A percentile compares a stretch with the other conserved stretches of the same genome.
Conservation (phyloP, 768 basidiomycete species). For the Lentinula aciculospora region DNA sequence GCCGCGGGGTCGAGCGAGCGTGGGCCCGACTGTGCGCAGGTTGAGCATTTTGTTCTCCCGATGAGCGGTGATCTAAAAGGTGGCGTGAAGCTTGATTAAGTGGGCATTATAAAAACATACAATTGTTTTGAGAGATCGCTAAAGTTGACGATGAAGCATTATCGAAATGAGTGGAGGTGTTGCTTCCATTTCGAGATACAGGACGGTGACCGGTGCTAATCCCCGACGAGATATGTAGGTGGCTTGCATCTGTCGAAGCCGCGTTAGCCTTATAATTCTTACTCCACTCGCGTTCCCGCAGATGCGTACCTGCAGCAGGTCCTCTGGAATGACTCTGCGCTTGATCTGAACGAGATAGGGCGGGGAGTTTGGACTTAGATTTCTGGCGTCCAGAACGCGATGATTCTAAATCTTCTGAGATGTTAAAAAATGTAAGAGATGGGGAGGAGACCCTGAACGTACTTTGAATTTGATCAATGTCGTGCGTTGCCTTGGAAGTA, state of each 20-base stretch:
- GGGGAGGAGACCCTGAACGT: background rate
- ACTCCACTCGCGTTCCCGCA: conserved; percentile 42
- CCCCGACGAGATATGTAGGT: conserved; percentile 13
- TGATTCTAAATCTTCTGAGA: background rate
- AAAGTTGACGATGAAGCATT: conserved; percentile 37
- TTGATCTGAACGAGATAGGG: background rate
- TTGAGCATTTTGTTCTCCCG: conserved; percentile 35
- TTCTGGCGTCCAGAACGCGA: background rate
- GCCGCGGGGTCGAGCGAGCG: conserved; percentile 21
- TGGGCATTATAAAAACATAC: conserved; percentile 27
- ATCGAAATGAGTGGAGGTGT: conserved; percentile 22
- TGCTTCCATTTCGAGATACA: background rate
- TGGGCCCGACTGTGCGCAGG: conserved; percentile 56
- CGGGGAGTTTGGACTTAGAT: background rate
- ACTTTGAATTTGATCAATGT: background rate
- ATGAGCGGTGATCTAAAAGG: conserved; percentile 41
- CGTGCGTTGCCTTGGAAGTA: background rate
- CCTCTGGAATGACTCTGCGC: background rate
- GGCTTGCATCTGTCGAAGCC: conserved; percentile 17
- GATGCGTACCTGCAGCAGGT: background rate
- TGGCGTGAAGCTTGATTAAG: conserved; percentile 1
- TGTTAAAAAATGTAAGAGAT: background rate
- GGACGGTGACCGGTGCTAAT: background rate
- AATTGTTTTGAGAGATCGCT: conserved; percentile 42
- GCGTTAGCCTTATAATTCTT: conserved; percentile 14